A percentile compares a stretch with the other conserved stretches of the same genome.
These are phyloP conservation scores for Syzygium aqueum DNA, from an alignment of 345 rosid species.

Conservation along the genomic window DNA sequence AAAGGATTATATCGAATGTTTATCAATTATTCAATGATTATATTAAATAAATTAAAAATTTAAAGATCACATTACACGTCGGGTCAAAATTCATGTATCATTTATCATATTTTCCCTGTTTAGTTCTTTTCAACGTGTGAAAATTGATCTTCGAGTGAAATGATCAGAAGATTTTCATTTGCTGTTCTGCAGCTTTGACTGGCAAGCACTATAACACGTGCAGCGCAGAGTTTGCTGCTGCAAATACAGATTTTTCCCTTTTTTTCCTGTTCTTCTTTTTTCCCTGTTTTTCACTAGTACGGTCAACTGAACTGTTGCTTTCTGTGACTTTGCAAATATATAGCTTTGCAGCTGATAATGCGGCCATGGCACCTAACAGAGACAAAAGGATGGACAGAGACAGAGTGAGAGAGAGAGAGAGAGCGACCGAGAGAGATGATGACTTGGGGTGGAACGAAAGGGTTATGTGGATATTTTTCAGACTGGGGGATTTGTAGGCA, in stretches of 20 bases:
- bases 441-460: background rate
- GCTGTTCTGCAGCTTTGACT: background rate
- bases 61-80: rapidly evolving
- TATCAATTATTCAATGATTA: too few species aligned
- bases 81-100: too few species aligned
- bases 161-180: background rate
- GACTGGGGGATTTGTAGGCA: background rate
- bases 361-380: background rate
- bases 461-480: background rate
- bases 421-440: background rate
- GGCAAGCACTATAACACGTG: background rate
- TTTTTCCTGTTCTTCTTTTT: background rate
- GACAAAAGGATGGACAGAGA: background rate
- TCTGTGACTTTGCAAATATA: background rate
- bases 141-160: background rate
- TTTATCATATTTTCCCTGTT: background rate
- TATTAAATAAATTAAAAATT: rapidly evolving
- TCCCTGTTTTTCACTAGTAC: background rate
- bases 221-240: background rate
- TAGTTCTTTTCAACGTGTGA: background rate
- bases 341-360: background rate
- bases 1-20: rapidly evolving
- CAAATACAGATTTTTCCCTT: background rate
- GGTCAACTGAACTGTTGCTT: background rate
- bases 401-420: background rate